Percentiles rank a stretch among this genome's conserved stretches.
Evolutionary conservation across 768 basidiomycete species (phyloP).

Genomic region (Brasilioporus rufonigricans): DNA sequence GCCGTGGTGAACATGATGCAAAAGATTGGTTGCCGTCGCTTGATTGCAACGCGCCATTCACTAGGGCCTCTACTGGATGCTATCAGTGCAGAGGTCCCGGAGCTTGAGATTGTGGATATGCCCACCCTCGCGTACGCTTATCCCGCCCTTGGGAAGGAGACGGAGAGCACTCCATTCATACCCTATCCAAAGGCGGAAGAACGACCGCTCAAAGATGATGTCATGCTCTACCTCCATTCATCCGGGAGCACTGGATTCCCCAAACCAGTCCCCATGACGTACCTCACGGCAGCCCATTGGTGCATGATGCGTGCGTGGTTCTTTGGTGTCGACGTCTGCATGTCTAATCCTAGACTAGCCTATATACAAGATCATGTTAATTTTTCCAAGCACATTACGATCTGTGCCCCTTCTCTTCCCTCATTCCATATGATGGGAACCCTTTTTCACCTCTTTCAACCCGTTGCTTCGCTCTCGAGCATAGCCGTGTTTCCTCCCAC

Average conservation of each 20-base stretch:
- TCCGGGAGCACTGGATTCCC: constrained; percentile 40
- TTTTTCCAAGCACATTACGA: background rate
- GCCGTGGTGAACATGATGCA: too few species aligned
- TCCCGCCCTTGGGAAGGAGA: constrained; percentile 6
- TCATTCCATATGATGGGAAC: too few species aligned
- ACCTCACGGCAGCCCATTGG: constrained; percentile 31
- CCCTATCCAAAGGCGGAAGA: constrained; percentile 3
- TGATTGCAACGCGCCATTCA: constrained; percentile 36
- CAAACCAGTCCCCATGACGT: constrained; percentile 31
- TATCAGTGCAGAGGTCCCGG: constrained; percentile 23
- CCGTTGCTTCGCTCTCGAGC: too few species aligned
- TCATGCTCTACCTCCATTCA: constrained; percentile 42
- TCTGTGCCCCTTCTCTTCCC: background rate
- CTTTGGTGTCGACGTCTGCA: too few species aligned
- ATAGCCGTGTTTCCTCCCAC: too few species aligned
- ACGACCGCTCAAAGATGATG: constrained; percentile 13
- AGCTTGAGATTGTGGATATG: constrained; percentile 13
- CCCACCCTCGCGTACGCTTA: constrained; percentile 10
- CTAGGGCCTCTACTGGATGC: constrained; percentile 27
- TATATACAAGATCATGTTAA: constrained; percentile 9
- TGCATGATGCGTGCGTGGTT: too few species aligned
- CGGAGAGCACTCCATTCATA: background rate
- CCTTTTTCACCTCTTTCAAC: too few species aligned
- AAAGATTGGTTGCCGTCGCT: constrained; percentile 37
- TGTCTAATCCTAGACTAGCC: constrained; percentile 8